Evolutionary conservation across 176 grass and related monocot genomes (phyloP), one percentile per base, ranked within the genome.

Genomic region (Luzula sylvatica): DNA sequence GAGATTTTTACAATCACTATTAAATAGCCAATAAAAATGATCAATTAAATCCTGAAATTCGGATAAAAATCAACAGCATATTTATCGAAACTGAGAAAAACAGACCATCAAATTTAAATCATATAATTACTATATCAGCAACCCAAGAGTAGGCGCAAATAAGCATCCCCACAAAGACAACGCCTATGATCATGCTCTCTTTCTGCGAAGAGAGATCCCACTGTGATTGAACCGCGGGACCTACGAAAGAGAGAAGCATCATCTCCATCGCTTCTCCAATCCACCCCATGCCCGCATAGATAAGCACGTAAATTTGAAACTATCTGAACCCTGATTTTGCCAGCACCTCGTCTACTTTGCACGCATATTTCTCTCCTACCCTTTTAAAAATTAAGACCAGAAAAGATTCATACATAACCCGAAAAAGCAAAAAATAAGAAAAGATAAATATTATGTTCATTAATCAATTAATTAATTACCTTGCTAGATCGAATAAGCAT

Each of bases 231-330:
- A 96, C 85, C 5, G 92, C 76, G 48, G 85, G 85, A 4, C 92
- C 85, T n/a, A 96, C 85, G 44, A 96, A 96, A 4, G 92, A 96
- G 11, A 96, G 38, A 28, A 96, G 81, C 92, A 96, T 89, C 92
- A 96, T 96, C 71, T 96, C 92, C 92, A 96, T 90, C 1, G 92
- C 85, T 58, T 96, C 92, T 11, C 81, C 78, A 21, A 96, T 77
- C 27, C 80, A 86, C 40, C 78, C 92, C 38, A 96, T 74, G 41
- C 85, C 92, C 12, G 92, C 77, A 56, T 96, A 96, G 32, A 66
- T 39, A 47, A 89, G 81, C 57, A 96, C 77, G 57, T 79, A 63
- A 19, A 55, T 65, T 75, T 96, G 92, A 62, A 80, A 96, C 58
- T 42, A 86, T 25, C 92, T 84, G 47, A 89, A 96, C 22, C 81